Evolutionary conservation across 805 yeast genomes (phyloP).

Genomic region (Scheffersomyces stipitis): DNA sequence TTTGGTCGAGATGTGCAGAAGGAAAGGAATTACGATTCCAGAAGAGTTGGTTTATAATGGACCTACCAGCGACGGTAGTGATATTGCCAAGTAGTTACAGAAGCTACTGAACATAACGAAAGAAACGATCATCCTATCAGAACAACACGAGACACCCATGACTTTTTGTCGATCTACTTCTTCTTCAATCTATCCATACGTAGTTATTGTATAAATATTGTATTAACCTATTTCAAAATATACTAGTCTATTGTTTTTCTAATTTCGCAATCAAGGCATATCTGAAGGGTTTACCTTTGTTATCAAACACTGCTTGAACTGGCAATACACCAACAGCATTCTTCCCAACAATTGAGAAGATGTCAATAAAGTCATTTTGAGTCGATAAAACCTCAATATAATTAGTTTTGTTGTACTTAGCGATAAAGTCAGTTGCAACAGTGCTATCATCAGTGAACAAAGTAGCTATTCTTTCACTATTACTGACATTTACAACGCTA

Average conservation of each 20-base stretch:
- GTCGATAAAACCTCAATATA: slow-evolving; percentile 10
- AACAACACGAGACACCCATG: no score
- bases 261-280: slow-evolving; percentile 16
- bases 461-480: slow-evolving; percentile 1
- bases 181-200: no score
- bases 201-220: no score
- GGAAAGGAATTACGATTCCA: slow-evolving; percentile 43
- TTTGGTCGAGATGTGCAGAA: slow-evolving; percentile 42
- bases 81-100: slow-evolving; percentile 13
- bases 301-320: slow-evolving; percentile 11
- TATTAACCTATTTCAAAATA: no score
- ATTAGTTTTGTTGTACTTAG: slow-evolving; percentile 1
- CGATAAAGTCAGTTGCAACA: slow-evolving; percentile 5
- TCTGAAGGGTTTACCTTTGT: slow-evolving; percentile 9
- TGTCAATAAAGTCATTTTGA: not conserved
- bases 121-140: no score
- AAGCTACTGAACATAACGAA: no score
- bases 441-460: not conserved
- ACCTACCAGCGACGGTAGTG: slow-evolving; percentile 19
- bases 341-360: no score
- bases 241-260: slow-evolving; percentile 8
- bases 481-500: slow-evolving; percentile 3
- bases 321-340: slow-evolving; percentile 6
- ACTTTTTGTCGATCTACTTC: no score
- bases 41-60: slow-evolving; percentile 32